These are phyloP conservation scores for Penicillium bovifimosum DNA, from an alignment of 495 filamentous ascomycete genomes.

Conservation along the genomic window DNA sequence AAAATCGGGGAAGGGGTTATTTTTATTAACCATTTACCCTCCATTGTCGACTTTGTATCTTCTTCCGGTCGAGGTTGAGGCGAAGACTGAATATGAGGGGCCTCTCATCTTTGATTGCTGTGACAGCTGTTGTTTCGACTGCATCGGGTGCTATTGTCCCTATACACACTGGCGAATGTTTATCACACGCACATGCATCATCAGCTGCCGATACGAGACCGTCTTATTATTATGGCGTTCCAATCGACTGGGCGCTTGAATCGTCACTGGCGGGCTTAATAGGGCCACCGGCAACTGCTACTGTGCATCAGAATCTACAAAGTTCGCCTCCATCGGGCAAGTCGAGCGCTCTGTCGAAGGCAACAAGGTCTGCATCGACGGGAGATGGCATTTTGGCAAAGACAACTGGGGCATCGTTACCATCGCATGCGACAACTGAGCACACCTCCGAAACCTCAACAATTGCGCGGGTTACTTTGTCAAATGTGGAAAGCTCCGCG, in stretches of 20 bases:
- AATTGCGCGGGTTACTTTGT: neutral
- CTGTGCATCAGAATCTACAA: neutral
- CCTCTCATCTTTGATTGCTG: slow-evolving; percentile 5
- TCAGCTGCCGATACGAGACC: neutral
- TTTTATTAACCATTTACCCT: neutral
- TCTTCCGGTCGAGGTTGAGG: slow-evolving; percentile 3
- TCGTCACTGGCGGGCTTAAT: neutral
- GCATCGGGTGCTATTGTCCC: slow-evolving; percentile 14
- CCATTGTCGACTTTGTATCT: neutral
- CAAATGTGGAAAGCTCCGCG: neutral
- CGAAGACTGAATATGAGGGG: slow-evolving; percentile 16
- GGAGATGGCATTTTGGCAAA: neutral
- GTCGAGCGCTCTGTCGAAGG: neutral
- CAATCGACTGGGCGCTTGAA: neutral
- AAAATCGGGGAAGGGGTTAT: neutral
- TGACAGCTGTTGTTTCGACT: slow-evolving; percentile 10
- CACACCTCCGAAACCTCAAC: no score
- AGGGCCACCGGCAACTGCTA: neutral
- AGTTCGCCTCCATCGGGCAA: neutral
- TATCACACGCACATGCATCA: neutral
- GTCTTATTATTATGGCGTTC: neutral
- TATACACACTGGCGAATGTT: neutral
- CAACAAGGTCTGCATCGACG: no score
- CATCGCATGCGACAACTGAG: no score
- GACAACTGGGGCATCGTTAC: neutral